Evolutionary conservation across 768 basidiomycete genomes (phyloP), one percentile per base, ranked within the genome.

Genomic region (Boletus bicolor): DNA sequence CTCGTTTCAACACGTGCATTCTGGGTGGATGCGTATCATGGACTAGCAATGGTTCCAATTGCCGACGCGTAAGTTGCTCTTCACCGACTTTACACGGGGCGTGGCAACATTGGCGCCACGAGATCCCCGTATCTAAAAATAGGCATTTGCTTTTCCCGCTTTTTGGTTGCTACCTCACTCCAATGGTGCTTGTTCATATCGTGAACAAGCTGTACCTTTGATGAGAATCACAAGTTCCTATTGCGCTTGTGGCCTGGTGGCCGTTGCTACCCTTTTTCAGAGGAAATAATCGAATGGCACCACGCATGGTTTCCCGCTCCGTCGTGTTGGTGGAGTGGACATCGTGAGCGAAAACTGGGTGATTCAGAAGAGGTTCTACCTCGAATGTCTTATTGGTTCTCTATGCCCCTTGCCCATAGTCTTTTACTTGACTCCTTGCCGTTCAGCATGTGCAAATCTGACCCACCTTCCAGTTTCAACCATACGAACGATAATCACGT

Each of bases 1-100:
- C 78, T 93, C 35, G 89, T 95, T 49, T 88, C 86, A 4, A 88
- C 91, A 5, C 79, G 93, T 38, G 87, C 91, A 4, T 95, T 95
- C 72, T 75, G 90, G 56, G 82, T 93, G 57, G 93, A 95, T 69
- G 78, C 82, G 7, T 93, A 83, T 66, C 91, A 92, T 67, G 83
- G 84, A 7, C 74, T 94, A 17, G 80, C 87, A 1, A 87, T 96
- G 80, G 89, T 92, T 19, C 91, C 93, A 5, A 80, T 93, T 59
- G 90, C 90, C 34, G 93, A 94, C 73, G 80, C 80, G 88, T 91
- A 66, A 70, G 85, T 79, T 38, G 30, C 17, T 24, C 45, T 32
- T 36, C 32, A 19, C 35, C 42, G 28, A 49, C 32, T 35, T 44
- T 48, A 51, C 54, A 47, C 30, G 56, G 48, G 44, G 44, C 44